Percentiles rank a stretch among this genome's conserved stretches.
These are phyloP conservation scores for Talaromyces sp. DNA, from an alignment of 2,329 filamentous ascomycete species.

Conservation along the genomic window DNA sequence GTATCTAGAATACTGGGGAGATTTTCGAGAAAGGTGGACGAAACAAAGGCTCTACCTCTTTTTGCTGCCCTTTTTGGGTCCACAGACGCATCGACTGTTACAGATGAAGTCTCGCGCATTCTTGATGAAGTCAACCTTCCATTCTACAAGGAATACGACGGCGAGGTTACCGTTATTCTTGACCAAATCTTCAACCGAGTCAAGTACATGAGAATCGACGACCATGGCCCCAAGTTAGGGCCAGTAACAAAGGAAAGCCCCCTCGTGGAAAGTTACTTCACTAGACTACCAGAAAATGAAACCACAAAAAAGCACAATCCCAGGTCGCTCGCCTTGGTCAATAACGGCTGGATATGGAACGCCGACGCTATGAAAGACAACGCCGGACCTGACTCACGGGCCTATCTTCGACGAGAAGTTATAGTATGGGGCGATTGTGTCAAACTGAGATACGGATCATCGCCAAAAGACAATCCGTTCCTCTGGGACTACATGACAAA, in stretches of 20 bases:
- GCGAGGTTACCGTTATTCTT: constrained; percentile 73
- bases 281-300: constrained; percentile 73
- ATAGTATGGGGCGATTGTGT: constrained; percentile 99
- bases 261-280: constrained; percentile 92
- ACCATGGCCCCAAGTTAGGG: constrained; percentile 81
- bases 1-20: constrained; percentile 73
- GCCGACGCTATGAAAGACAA: constrained; percentile 93
- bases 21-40: constrained; percentile 66
- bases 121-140: constrained; percentile 81
- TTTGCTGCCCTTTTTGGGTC: constrained; percentile 58
- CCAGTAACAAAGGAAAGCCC: constrained; percentile 71
- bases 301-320: constrained; percentile 70
- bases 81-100: constrained; percentile 38
- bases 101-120: constrained; percentile 53
- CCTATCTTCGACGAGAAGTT: constrained; percentile 93
- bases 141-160: constrained; percentile 89
- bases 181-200: constrained; percentile 90
- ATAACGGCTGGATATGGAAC: constrained; percentile 99
- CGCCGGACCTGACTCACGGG: constrained; percentile 79
- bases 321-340: constrained; percentile 75
- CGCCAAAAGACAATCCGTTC: constrained; percentile 80
- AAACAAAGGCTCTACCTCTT: constrained; percentile 64
- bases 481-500: constrained; percentile 94
- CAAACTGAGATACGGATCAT: constrained; percentile 82
- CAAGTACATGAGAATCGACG: constrained; percentile 91